Evolutionary conservation across 257 asterid species (phyloP), one percentile per base, ranked within the genome.

Genomic region (Solanum neorickii): DNA sequence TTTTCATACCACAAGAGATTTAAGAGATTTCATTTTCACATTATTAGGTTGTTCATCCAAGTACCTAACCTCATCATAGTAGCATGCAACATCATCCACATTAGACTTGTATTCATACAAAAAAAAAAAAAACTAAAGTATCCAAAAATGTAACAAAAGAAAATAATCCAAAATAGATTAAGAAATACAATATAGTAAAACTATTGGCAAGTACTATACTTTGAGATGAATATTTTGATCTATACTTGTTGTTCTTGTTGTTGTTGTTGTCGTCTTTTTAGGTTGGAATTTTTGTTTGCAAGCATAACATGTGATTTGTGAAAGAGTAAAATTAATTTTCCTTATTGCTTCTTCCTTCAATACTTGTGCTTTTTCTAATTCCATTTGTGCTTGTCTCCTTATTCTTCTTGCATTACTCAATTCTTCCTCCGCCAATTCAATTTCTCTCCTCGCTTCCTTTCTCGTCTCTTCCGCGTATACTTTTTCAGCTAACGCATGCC

Each of bases 381-480:
- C 98, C 35, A 84, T 88, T 62, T 85, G 91, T 7, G 98, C 96
- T 84, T 92, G 95, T 60, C 88, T 92, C 86, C 98, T 90, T 77
- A 94, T 92, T 65, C 94, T 87, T 75, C 90, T 93, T 5, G 98
- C 98, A 88, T 93, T 91, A 3, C 89, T 77, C 42, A 95, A 93
- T 60, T 94, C 96, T 78, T 89, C 85, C 69, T 95, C 98, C 49
- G 96, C 98, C 88, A 86, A 77, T 88, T 93, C 95, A 39, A 93
- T 85, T 87, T 95, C 94, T 86, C 91, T 89, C 92, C 49, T 93
- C 1, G 95, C 94, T 60, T 91, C 91, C 83, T 75, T 90, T 86
- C 98, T 76, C 29, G 92, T 95, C 86, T 92, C 95, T 87, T 93
- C 95, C 25, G 98, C 98, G 84, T 91, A 94, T 0, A 92, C 94